These are phyloP conservation scores for Tylopilus orsonianus DNA, from an alignment of 1,284 basidiomycete species.

Conservation along the genomic window DNA sequence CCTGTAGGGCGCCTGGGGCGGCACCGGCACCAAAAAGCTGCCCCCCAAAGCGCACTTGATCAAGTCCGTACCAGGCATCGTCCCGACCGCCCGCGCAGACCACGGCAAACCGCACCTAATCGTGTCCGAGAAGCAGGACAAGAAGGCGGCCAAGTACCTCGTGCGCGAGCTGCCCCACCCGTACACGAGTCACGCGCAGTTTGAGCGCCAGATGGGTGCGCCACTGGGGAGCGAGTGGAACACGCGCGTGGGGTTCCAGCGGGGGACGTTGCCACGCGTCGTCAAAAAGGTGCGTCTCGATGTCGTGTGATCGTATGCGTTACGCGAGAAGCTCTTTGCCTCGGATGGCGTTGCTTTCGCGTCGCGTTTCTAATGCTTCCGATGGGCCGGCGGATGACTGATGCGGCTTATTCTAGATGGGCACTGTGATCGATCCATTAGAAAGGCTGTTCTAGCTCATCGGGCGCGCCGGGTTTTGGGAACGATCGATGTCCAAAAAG, in stretches of 20 bases:
- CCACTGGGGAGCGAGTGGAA: constrained; percentile 95
- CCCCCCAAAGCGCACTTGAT: constrained; percentile 66
- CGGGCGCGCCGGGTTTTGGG: background rate
- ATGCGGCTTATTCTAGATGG: constrained; percentile 52
- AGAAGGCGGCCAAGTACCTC: constrained; percentile 87
- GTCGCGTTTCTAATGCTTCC: constrained; percentile 3
- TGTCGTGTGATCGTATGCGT: too few relatives aligned
- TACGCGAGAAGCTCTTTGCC: too few relatives aligned
- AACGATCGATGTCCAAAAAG: too few relatives aligned
- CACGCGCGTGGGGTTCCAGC: constrained; percentile 84
- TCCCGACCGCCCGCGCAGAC: constrained; percentile 79
- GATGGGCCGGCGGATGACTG: constrained; percentile 2
- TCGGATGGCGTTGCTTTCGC: background rate
- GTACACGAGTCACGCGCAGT: constrained; percentile 89
- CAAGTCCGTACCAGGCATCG: constrained; percentile 81
- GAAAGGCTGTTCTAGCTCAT: constrained; percentile 51
- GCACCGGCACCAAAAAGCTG: constrained; percentile 63
- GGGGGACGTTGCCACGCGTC: constrained; percentile 79
- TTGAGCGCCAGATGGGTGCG: constrained; percentile 77
- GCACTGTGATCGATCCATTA: constrained; percentile 73
- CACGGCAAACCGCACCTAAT: constrained; percentile 85
- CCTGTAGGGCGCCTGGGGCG: constrained; percentile 86
- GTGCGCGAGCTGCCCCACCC: constrained; percentile 92
- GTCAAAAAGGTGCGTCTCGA: constrained; percentile 80
- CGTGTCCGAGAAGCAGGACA: constrained; percentile 92